A percentile compares a stretch with the other conserved stretches of the same genome.
Conservation (phyloP, 805 yeast genomes). For the Isabelozyma gotoi region DNA sequence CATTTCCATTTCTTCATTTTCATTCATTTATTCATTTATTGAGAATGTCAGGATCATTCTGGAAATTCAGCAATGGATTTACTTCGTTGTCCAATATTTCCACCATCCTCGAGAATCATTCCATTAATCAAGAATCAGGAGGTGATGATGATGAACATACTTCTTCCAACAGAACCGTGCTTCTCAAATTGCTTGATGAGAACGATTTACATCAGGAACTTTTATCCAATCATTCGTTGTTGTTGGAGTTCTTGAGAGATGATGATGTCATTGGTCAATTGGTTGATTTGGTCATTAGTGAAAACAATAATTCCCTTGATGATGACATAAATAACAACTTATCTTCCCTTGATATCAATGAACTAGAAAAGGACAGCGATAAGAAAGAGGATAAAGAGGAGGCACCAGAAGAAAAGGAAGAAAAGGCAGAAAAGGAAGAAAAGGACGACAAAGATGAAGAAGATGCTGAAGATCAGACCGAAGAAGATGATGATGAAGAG, state of each 20-base stretch:
- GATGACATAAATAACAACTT: slow-evolving; percentile 13
- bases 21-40: background rate
- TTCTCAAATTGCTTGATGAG: slow-evolving; percentile 40
- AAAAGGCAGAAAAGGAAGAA: slow-evolving; percentile 6
- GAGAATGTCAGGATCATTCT: slow-evolving; percentile 47
- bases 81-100: slow-evolving; percentile 42
- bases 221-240: slow-evolving; percentile 39
- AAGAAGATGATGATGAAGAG: slow-evolving; percentile 18
- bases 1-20: slow-evolving; percentile 3
- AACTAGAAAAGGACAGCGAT: background rate
- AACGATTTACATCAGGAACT: slow-evolving; percentile 44
- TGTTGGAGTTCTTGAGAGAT: slow-evolving; percentile 42
- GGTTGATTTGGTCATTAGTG: slow-evolving; percentile 37
- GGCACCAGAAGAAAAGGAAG: slow-evolving; percentile 4
- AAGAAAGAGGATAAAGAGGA: slow-evolving; percentile 2
- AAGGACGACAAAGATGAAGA: slow-evolving; percentile 9
- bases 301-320: slow-evolving; percentile 17
- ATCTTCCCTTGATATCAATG: slow-evolving; percentile 8
- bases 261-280: slow-evolving; percentile 34
- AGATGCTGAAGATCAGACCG: slow-evolving; percentile 30
- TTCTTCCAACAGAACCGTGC: slow-evolving; percentile 16
- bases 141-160: slow-evolving; percentile 2
- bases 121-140: slow-evolving; percentile 15
- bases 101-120: slow-evolving; percentile 36
- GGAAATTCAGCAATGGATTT: slow-evolving; percentile 49